Base-by-base conservation (phyloP, 2,329 filamentous ascomycete genomes). In the Colletotrichum liaoningense region DNA sequence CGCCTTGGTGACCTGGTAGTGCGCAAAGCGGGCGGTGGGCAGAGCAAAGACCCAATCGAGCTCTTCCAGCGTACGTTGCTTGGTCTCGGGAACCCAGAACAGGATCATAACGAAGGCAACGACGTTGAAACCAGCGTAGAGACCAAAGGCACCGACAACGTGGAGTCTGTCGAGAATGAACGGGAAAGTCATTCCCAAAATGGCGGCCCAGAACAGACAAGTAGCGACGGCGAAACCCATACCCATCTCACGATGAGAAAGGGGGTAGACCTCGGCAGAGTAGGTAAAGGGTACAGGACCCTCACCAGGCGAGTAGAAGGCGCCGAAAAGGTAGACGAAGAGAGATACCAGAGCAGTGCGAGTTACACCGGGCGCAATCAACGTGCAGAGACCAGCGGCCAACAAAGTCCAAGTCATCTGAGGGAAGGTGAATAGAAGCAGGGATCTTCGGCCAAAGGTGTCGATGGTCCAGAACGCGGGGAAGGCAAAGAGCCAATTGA, bases 221-320 rank as follows among this genome's bases (percentile, higher is more conserved):
- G 90, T 93, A 1, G 92, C 90, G 9, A 93, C 92, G 8, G 91
- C 89, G 81, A 88, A 93, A 0, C 88, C 88, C 92, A 94, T 94
- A 69, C 92, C 92, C 28, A 93, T 87, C 78, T 94, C 92, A 77
- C 92, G 88, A 79, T 94, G 92, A 1, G 90, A 92, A 0, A 93
- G 86, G 0, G 92, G 92, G 79, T 92, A 94, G 1, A 93, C 90
- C 79, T 94, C 92, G 55, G 92, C 91, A 5, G 87, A 89, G 81
- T 93, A 93, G 0, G 90, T 89, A 78, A 92, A 93, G 0, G 92
- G 91, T 8, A 93, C 92, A 5, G 89, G 89, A 0, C 91, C 92
- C 81, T 94, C 92, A 3, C 88, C 78, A 11, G 77, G 67, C 0
- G 77, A 78, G 70, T 79, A 80, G 42, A 78, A 78, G 22, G 78